Percentiles rank a stretch among this genome's conserved stretches.
These are phyloP conservation scores for Xylariaceae sp. DNA, from an alignment of 2,329 filamentous ascomycete species.

Conservation along the genomic window DNA sequence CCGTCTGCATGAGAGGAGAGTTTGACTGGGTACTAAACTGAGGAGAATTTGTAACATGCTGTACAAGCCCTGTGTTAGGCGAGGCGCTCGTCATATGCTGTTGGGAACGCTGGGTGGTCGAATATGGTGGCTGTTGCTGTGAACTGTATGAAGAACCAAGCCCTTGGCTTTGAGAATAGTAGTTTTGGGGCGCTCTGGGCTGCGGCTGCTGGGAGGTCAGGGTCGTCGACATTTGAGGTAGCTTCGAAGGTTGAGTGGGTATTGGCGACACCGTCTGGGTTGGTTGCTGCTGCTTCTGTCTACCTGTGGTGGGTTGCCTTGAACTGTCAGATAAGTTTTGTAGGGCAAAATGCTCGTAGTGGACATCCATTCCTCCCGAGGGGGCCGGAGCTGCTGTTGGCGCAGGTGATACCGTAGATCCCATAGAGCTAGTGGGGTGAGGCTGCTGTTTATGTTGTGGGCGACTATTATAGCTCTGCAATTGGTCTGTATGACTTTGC, in stretches of 20 bases:
- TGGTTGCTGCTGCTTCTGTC: slow-evolving; percentile 39
- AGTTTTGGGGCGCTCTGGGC: slow-evolving; percentile 36
- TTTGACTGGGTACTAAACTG: slow-evolving; percentile 43
- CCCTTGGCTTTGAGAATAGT: slow-evolving; percentile 40
- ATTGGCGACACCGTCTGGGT: slow-evolving; percentile 41
- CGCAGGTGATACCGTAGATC: slow-evolving; percentile 32
- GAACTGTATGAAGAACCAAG: slow-evolving; percentile 39
- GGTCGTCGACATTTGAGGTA: slow-evolving; percentile 39
- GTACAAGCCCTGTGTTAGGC: slow-evolving; percentile 40
- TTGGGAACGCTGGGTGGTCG: slow-evolving; percentile 39
- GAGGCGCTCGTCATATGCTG: slow-evolving; percentile 41
- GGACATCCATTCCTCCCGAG: slow-evolving; percentile 40
- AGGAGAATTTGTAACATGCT: slow-evolving; percentile 44
- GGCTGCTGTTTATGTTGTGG: slow-evolving; percentile 37
- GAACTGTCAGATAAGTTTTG: slow-evolving; percentile 37
- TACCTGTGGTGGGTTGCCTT: slow-evolving; percentile 32
- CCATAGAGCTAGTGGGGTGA: slow-evolving; percentile 33
- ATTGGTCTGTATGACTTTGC: slow-evolving; percentile 37
- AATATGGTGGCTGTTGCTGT: slow-evolving; percentile 38
- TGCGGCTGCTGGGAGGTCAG: slow-evolving; percentile 41
- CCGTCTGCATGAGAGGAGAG: slow-evolving; percentile 43
- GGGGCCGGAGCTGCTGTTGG: slow-evolving; percentile 27
- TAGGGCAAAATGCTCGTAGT: slow-evolving; percentile 41
- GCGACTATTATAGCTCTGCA: slow-evolving; percentile 36
- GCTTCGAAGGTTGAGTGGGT: slow-evolving; percentile 38